Base-by-base conservation (phyloP, 345 rosid species). In the Eucalyptus victrix region DNA sequence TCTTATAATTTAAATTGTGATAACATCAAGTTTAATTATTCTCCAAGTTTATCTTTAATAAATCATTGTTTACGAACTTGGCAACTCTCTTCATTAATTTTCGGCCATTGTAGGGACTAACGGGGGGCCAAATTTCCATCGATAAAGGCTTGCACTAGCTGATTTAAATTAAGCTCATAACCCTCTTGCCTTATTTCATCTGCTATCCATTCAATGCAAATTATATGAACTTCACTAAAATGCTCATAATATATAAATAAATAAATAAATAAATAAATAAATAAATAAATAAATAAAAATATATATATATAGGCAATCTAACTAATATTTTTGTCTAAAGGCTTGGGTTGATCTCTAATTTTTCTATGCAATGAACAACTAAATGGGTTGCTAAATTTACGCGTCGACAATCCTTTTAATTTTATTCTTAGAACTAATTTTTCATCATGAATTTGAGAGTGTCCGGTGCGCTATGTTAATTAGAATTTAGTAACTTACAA, bases 391-490 rank as follows among this genome's bases (percentile, higher is more conserved):
- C 6, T 11, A 56, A 56, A 56, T 10, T 56, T 24, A 24, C 0
- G 6, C 6, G 0, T 56, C 3, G 0, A 53, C 58, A 53, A 19
- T 53, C 58, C 11, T 0, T 53, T 30, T 65, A 30, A 65, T 30
- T 65, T 62, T 65, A 14, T 62, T 65, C 3, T 16, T n/a, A n/a
- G 0, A 65, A 65, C 76, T 65, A n/a, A 62, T 62, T 30, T 62
- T 62, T 62, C 32, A 62, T 62, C 72, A 30, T 30, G 19, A 14
- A 3, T 62, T 62, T 62, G 34, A 62, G 72, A 30, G 72, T 62
- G 34, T 62, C 34, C 5, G 4, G 18, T 30, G 34, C 34, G 0
- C 17, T 30, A 2, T 62, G 72, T 62, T 0, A 0, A 30, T 62
- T 62, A 62, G 19, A 62, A 7, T 62, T 62, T 30, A 13, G 5